Conservation (phyloP, 2,329 filamentous ascomycete genomes). For the Talaromyces sp. region DNA sequence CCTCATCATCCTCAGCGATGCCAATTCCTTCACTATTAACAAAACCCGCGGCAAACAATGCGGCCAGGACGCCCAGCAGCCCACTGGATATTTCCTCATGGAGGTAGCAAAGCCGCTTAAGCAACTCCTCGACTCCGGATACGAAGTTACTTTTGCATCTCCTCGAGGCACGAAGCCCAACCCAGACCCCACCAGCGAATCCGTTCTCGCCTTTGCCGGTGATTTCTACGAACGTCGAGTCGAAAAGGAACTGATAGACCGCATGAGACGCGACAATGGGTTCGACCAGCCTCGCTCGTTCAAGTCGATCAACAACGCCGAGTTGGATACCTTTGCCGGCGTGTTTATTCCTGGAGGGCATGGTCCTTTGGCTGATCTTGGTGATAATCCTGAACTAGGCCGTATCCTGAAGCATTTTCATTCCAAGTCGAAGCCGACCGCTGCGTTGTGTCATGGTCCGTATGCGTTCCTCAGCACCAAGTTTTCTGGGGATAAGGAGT, state of each 20-base stretch:
- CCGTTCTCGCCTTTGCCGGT: conserved; percentile 39
- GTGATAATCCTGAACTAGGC: conserved; percentile 37
- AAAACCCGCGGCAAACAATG: conserved; percentile 20
- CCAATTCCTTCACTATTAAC: conserved; percentile 32
- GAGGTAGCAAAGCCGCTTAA: conserved; percentile 35
- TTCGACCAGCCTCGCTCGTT: conserved; percentile 36
- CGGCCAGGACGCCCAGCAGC: conserved; percentile 22
- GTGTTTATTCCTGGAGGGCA: conserved; percentile 45
- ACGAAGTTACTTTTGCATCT: conserved; percentile 43
- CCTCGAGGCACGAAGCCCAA: conserved; percentile 37
- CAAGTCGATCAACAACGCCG: conserved; percentile 33
- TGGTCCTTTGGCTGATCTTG: conserved; percentile 39
- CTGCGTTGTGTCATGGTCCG: conserved; percentile 44
- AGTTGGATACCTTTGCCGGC: conserved; percentile 34
- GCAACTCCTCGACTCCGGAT: conserved; percentile 31
- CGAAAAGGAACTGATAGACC: conserved; percentile 37
- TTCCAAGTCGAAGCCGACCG: conserved; percentile 36
- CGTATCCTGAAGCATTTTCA: conserved; percentile 40
- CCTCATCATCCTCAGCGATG: conserved; percentile 42
- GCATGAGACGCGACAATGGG: conserved; percentile 43
- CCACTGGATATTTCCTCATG: conserved; percentile 34
- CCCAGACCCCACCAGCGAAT: conserved; percentile 39
- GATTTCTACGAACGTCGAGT: conserved; percentile 41
- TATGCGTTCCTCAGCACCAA: conserved; percentile 42
- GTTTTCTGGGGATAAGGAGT: conserved; percentile 26